Conservation (phyloP, 805 yeast species). For the Kazachstania martiniae region DNA sequence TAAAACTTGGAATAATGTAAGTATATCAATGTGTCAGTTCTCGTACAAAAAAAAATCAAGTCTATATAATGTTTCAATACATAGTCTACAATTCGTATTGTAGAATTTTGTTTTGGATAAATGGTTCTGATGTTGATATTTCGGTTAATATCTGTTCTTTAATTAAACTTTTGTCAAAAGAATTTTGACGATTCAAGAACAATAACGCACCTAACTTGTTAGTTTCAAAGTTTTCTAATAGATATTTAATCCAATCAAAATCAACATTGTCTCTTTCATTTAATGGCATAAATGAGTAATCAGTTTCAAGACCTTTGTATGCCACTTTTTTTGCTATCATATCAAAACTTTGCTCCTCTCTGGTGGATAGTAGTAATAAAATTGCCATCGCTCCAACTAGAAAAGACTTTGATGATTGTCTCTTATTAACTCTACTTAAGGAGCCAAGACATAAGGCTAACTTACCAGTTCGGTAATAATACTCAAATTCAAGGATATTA, state of each 20-base stretch:
- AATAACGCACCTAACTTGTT: conserved; percentile 11
- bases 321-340: conserved; percentile 25
- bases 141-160: conserved; percentile 15
- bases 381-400: conserved; percentile 21
- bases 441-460: conserved; percentile 24
- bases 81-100: conserved; percentile 20
- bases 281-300: conserved; percentile 13
- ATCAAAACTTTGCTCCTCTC: conserved; percentile 14
- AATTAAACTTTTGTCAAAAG: conserved; percentile 3
- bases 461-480: conserved; percentile 20
- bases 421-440: conserved; percentile 14
- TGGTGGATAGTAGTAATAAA: conserved; percentile 16
- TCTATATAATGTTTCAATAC: too few species aligned
- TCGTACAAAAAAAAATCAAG: too few species aligned
- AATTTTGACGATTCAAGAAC: conserved; percentile 8
- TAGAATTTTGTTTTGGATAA: conserved; percentile 14
- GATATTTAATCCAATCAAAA: conserved; percentile 18
- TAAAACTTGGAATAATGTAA: too few species aligned
- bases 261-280: conserved; percentile 11
- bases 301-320: conserved; percentile 19
- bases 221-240: conserved; percentile 7
- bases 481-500: conserved; percentile 20
- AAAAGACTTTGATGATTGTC: conserved; percentile 9
- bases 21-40: too few species aligned
- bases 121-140: conserved; percentile 17